phyloP scores from a whole-genome alignment of 352 stramenopile species.

The Globisporangium spinosum region DNA sequence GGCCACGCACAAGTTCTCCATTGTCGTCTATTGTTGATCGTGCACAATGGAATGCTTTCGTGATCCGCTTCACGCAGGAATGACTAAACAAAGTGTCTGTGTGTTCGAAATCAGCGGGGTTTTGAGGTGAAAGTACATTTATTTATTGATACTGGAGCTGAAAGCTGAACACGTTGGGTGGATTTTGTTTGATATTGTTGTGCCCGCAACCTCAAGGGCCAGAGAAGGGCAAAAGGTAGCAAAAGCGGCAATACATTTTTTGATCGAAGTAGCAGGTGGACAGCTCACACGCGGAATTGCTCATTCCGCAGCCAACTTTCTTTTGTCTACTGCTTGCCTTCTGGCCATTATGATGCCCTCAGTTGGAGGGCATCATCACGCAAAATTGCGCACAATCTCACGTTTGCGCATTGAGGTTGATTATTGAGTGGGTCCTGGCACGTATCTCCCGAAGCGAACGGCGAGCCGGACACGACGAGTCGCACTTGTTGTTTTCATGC shows the following conservation, averaged over 20 bases:
- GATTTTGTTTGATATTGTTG: no score
- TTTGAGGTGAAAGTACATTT: not conserved
- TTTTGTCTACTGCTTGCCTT: no score
- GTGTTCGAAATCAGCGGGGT: not conserved
- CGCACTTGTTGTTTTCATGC: not conserved
- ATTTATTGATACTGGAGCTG: no score
- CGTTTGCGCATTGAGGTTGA: not conserved
- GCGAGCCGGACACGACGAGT: not conserved
- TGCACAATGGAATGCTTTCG: not conserved
- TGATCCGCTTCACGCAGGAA: not conserved
- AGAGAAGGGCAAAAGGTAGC: no score
- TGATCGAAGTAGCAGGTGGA: not conserved
- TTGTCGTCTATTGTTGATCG: constrained; percentile 11
- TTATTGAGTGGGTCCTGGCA: no score
- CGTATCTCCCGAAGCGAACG: no score
- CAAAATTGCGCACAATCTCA: not conserved
- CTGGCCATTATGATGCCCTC: not conserved
- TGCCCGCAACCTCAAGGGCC: no score
- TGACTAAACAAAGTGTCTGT: not conserved
- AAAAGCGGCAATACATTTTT: not conserved
- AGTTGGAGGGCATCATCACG: not conserved
- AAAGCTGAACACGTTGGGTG: no score
- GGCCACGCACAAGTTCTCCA: not conserved
- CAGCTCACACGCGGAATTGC: not conserved
- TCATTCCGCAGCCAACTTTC: not conserved